These are phyloP conservation scores for Aspergillus melleus DNA, from an alignment of 2,329 filamentous ascomycete genomes.

Conservation along the genomic window DNA sequence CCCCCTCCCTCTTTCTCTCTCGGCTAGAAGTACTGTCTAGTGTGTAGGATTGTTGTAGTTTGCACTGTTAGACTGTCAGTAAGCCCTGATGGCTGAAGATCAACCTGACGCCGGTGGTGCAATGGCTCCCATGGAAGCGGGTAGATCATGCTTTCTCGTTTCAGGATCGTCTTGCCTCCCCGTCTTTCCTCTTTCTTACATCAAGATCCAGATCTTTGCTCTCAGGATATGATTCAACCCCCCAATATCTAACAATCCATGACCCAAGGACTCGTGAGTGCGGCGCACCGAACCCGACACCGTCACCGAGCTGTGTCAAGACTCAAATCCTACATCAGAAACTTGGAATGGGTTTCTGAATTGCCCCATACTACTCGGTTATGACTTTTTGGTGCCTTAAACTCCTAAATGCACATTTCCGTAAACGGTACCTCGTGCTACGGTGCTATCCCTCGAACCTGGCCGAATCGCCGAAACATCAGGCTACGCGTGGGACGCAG, in stretches of 20 bases:
- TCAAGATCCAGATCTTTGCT: background rate
- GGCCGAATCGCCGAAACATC: background rate
- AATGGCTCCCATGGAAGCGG: background rate
- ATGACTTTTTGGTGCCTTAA: too few relatives aligned
- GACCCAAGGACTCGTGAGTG: constrained; percentile 1
- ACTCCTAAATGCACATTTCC: too few relatives aligned
- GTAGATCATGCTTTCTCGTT: background rate
- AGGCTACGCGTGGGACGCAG: background rate
- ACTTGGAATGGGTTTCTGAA: too few relatives aligned
- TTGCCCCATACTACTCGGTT: too few relatives aligned
- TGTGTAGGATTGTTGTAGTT: too few relatives aligned
- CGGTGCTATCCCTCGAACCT: background rate
- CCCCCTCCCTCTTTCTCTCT: background rate
- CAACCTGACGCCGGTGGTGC: background rate
- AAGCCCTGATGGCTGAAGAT: background rate
- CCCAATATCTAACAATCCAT: background rate
- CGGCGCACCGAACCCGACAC: too few relatives aligned
- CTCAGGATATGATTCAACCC: background rate
- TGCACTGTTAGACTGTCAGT: background rate
- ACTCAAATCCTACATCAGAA: too few relatives aligned
- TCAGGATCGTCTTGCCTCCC: background rate
- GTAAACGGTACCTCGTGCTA: too few relatives aligned
- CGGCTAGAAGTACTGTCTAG: background rate
- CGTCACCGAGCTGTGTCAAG: too few relatives aligned
- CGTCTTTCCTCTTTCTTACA: background rate